Evolutionary conservation across 352 stramenopile species (phyloP), one percentile per base, ranked within the genome.

Genomic region (Phytophthora foliorum): DNA sequence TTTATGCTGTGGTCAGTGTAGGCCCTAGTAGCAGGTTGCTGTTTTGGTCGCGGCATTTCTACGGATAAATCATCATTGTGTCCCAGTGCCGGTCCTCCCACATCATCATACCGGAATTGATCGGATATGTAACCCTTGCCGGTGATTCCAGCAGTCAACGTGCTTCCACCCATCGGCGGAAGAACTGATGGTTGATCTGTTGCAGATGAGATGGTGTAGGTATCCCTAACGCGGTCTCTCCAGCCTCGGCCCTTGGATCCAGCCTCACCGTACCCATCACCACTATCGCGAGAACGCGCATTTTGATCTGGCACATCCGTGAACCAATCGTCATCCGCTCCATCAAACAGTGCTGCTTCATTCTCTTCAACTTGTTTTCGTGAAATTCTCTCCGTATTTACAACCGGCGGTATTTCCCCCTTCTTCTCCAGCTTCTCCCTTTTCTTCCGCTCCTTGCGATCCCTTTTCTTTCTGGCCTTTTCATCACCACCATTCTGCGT

Each of bases 311-410:
- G 59, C n/a, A 69, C 63, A 60, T 93, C 83, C 0, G 61, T 75
- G 74, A 93, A 93, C 85, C 83, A 93, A 24, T 75, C 75, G 19
- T 91, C 80, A 19, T 89, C 85, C 6, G 62, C 61, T 24, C 57
- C 59, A 41, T 90, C 78, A 61, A 92, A 91, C 13, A 93, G 59
- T 14, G 57, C 46, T 10, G 57, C 21, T 11, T 25, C 44, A 1
- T 36, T 69, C 24, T 24, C 17, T 13, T 29, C 32, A 21, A 8
- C 32, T 57, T 34, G 59, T 31, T 8, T 53, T 34, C 10, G 38
- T 22, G 17, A 31, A 31, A 44, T n/a, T 19, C 21, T 64, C 22
- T 17, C 44, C 16, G 41, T 51, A 14, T 42, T 22, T 17, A 22
- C 39, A 13, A 48, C 57, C 10, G 57, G 13, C n/a, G 24, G 21